Conservation (phyloP, 2,329 filamentous ascomycete species). For the Alternaria incomplexa region DNA sequence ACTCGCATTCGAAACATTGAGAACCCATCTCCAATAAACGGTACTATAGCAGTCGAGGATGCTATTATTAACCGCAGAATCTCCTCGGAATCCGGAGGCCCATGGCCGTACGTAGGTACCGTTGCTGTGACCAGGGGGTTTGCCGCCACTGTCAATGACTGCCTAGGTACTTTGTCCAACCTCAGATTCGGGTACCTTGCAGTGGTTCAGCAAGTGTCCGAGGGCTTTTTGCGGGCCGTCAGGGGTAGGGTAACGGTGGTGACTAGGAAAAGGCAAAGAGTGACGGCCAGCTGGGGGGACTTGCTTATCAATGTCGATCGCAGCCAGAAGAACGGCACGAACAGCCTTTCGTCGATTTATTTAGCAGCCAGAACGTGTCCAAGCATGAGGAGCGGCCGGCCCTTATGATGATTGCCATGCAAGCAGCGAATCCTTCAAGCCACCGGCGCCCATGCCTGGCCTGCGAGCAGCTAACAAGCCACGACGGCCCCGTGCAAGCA, state of each 20-base stretch:
- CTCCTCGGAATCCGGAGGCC: conserved; percentile 17
- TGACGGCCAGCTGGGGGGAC: conserved; percentile 27
- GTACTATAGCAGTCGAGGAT: conserved; percentile 7
- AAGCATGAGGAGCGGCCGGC: conserved; percentile 27
- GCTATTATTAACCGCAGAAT: conserved; percentile 26
- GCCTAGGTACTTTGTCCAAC: background rate
- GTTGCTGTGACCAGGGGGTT: background rate
- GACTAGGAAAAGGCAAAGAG: conserved; percentile 27
- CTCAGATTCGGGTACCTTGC: conserved; percentile 23
- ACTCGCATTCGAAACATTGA: conserved; percentile 24
- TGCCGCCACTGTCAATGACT: background rate
- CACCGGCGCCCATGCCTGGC: conserved; percentile 27
- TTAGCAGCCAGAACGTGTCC: conserved; percentile 21
- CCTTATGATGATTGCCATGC: conserved; percentile 38
- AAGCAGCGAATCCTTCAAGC: conserved; percentile 32
- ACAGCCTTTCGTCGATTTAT: conserved; percentile 21
- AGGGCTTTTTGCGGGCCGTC: conserved; percentile 10
- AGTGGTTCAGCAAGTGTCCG: conserved; percentile 18
- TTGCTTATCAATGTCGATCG: conserved; percentile 31
- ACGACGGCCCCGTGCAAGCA: conserved; percentile 23
- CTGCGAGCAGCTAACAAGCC: conserved; percentile 34
- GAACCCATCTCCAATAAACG: conserved; percentile 23
- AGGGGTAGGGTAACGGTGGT: conserved; percentile 10
- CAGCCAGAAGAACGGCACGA: conserved; percentile 16
- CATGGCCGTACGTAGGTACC: conserved; percentile 25